phyloP scores from a whole-genome alignment of 2,329 filamentous ascomycete genomes.

The Annulohypoxylon truncatum region DNA sequence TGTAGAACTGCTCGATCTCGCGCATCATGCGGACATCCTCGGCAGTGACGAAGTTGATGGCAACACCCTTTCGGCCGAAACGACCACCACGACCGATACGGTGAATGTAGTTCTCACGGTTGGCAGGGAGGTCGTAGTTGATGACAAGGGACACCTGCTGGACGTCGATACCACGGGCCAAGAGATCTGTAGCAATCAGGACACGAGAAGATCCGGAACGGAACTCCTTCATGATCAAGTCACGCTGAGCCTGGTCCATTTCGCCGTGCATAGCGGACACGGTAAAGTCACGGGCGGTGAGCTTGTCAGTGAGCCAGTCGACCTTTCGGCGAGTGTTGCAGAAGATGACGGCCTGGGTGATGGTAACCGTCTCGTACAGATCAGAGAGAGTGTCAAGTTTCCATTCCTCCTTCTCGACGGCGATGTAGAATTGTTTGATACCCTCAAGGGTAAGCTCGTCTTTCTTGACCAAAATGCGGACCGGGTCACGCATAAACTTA shows the following conservation, averaged over 20 bases:
- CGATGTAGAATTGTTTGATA: slow-evolving; percentile 99
- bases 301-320: slow-evolving; percentile 99
- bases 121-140: slow-evolving; percentile 99
- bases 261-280: slow-evolving; percentile 99
- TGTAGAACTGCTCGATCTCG: slow-evolving; percentile 99
- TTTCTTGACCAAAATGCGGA: slow-evolving; percentile 99
- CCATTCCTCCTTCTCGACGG: slow-evolving; percentile 99
- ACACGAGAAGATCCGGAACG: slow-evolving; percentile 98
- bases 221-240: slow-evolving; percentile 99
- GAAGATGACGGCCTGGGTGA: slow-evolving; percentile 99
- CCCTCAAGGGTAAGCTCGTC: slow-evolving; percentile 99
- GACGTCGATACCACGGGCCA: slow-evolving; percentile 99
- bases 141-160: slow-evolving; percentile 99
- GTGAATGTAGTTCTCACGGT: slow-evolving; percentile 99
- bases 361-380: slow-evolving; percentile 99
- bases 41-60: slow-evolving; percentile 99
- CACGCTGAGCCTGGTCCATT: slow-evolving; percentile 98
- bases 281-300: slow-evolving; percentile 97
- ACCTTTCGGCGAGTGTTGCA: slow-evolving; percentile 99
- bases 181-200: slow-evolving; percentile 95
- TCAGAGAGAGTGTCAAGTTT: slow-evolving; percentile 99
- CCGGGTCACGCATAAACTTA: slow-evolving; percentile 99
- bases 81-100: slow-evolving; percentile 99
- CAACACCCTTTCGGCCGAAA: slow-evolving; percentile 99
- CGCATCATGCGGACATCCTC: slow-evolving; percentile 99